Conservation (phyloP, 495 filamentous ascomycete species). For the Aspergillus ellipticus region DNA sequence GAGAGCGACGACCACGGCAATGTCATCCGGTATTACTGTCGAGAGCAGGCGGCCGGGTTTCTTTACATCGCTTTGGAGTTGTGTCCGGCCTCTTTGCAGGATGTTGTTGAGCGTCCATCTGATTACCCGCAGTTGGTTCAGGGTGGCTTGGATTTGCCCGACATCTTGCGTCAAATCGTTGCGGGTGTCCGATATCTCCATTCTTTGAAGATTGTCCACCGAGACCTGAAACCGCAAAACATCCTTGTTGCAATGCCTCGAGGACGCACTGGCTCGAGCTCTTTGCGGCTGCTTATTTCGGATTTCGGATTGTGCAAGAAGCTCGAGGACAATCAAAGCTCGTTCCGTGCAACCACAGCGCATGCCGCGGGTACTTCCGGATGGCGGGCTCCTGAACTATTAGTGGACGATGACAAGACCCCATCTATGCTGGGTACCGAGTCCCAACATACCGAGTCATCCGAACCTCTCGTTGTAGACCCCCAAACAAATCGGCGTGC, state of each 20-base stretch:
- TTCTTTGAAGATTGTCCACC: constrained; percentile 89
- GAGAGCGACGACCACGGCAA: constrained; percentile 95
- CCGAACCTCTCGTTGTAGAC: constrained; percentile 58
- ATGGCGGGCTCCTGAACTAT: constrained; percentile 92
- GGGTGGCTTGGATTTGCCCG: constrained; percentile 50
- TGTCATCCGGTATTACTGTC: constrained; percentile 93
- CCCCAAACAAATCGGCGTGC: constrained; percentile 71
- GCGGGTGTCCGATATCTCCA: constrained; percentile 86
- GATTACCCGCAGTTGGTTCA: constrained; percentile 56
- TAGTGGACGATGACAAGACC: constrained; percentile 68
- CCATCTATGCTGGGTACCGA: constrained; percentile 26
- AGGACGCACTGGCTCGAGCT: constrained; percentile 29
- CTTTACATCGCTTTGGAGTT: constrained; percentile 94
- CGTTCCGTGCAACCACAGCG: constrained; percentile 88
- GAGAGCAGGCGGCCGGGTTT: constrained; percentile 83
- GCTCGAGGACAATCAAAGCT: constrained; percentile 91
- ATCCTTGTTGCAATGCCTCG: constrained; percentile 70
- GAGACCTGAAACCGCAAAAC: constrained; percentile 96
- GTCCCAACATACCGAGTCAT: constrained; percentile 49
- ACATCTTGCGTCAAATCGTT: constrained; percentile 79
- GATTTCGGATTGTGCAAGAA: constrained; percentile 99
- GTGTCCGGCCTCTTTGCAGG: constrained; percentile 90
- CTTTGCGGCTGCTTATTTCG: constrained; percentile 79
- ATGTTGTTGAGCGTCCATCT: constrained; percentile 71
- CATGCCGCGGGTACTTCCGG: constrained; percentile 91